phyloP scores from a whole-genome alignment of 2,329 filamentous ascomycete species.

The Monilinia aucupariae region DNA sequence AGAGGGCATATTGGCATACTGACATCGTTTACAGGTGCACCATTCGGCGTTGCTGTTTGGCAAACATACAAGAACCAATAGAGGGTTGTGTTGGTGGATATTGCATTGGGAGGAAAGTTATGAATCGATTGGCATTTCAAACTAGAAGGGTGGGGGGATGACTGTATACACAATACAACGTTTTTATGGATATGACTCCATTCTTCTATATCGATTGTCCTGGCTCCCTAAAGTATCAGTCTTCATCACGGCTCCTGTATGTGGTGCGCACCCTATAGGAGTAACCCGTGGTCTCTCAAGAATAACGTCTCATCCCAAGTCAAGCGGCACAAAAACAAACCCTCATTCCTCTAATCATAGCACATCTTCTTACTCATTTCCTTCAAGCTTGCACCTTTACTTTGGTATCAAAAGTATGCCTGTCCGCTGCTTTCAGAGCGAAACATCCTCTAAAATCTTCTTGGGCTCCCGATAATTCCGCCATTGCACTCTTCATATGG shows the following conservation, averaged over 20 bases:
- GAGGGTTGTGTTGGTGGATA: slow-evolving; percentile 6
- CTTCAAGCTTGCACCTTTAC: slow-evolving; percentile 26
- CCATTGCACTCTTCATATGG: slow-evolving; percentile 50
- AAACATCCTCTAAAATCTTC: slow-evolving; percentile 48
- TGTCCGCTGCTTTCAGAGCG: slow-evolving; percentile 47
- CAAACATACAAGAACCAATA: slow-evolving; percentile 39
- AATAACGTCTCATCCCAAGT: not conserved
- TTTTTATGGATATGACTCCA: slow-evolving; percentile 8
- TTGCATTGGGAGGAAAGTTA: not conserved
- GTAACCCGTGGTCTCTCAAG: not conserved
- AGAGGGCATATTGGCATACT: slow-evolving; percentile 19
- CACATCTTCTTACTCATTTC: not conserved
- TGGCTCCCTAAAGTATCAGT: not conserved
- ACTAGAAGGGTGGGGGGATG: slow-evolving; percentile 13
- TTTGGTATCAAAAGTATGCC: slow-evolving; percentile 50
- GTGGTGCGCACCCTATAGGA: not conserved
- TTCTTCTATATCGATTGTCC: slow-evolving; percentile 6
- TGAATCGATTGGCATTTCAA: slow-evolving; percentile 21
- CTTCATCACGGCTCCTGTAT: not conserved
- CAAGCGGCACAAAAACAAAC: not conserved
- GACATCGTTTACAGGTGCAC: slow-evolving; percentile 39
- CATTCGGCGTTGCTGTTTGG: slow-evolving; percentile 55
- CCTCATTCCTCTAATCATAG: not conserved
- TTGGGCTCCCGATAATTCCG: slow-evolving; percentile 44
- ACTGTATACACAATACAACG: slow-evolving; percentile 18